These are phyloP conservation scores for Umbelopsis sp. DNA, from an alignment of 192 early-diverging fungal genomes.

Conservation along the genomic window DNA sequence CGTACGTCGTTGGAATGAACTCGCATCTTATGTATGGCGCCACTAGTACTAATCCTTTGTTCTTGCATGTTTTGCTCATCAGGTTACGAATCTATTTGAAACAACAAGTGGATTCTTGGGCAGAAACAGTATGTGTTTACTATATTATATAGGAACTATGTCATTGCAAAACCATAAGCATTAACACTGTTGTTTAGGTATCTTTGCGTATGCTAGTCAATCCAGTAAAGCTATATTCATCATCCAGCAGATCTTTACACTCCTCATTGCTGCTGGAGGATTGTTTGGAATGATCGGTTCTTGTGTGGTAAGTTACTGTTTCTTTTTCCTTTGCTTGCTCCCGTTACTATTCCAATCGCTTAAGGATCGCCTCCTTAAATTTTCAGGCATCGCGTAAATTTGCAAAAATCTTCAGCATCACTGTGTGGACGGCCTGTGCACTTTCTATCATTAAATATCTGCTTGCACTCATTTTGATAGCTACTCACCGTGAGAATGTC, in stretches of 20 bases:
- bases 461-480: conserved; percentile 32
- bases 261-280: conserved; percentile 31
- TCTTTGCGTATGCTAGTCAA: conserved; percentile 35
- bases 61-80: background rate
- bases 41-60: background rate
- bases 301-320: conserved; percentile 28
- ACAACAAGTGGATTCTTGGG: conserved; percentile 24
- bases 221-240: conserved; percentile 26
- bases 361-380: background rate
- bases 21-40: background rate
- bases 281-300: conserved; percentile 36
- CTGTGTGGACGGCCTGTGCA: conserved; percentile 32
- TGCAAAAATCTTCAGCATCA: conserved; percentile 34
- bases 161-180: background rate
- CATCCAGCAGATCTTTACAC: conserved; percentile 27
- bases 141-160: background rate
- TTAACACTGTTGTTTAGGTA: conserved; percentile 6
- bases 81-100: conserved; percentile 22
- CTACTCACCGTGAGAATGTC: conserved; percentile 11
- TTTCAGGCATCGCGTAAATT: conserved; percentile 33
- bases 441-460: conserved; percentile 35
- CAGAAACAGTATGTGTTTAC: conserved; percentile 20
- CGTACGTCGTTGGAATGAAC: conserved; percentile 9
- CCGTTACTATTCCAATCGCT: background rate
- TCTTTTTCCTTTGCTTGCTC: background rate